Percentiles rank a stretch among this genome's conserved stretches.
Conservation (phyloP, 2,329 filamentous ascomycete species). For the Herpotrichia juniperi region DNA sequence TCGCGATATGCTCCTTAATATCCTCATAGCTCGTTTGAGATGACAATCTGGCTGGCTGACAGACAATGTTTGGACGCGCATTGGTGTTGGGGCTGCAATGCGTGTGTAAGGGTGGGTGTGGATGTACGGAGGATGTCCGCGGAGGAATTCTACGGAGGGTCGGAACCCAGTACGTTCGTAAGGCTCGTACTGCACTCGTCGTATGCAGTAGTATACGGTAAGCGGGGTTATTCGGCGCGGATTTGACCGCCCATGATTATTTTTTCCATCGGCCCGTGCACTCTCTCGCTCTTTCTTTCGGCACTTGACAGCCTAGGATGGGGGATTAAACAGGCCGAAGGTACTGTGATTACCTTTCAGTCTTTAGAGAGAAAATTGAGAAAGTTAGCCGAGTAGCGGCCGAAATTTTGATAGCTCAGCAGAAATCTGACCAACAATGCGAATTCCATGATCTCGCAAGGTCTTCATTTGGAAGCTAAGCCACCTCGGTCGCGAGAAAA, state of each 20-base stretch:
- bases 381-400: background rate
- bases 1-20: background rate
- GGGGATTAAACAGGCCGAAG: no score
- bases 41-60: background rate
- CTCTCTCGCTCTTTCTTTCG: no score
- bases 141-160: background rate
- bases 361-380: no score
- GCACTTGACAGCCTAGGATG: no score
- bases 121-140: no score
- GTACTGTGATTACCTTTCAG: no score
- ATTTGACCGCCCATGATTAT: background rate
- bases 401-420: background rate
- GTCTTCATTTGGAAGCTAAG: conserved; percentile 1
- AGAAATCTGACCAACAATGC: no score
- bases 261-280: no score
- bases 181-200: background rate
- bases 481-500: conserved; percentile 1
- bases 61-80: background rate
- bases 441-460: background rate
- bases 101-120: background rate
- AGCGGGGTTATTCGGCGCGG: background rate
- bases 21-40: background rate
- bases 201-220: background rate
- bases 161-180: background rate
- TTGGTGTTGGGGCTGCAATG: conserved; percentile 3